Conservation (phyloP, 2,329 filamentous ascomycete species). For the Acarospora socialis region DNA sequence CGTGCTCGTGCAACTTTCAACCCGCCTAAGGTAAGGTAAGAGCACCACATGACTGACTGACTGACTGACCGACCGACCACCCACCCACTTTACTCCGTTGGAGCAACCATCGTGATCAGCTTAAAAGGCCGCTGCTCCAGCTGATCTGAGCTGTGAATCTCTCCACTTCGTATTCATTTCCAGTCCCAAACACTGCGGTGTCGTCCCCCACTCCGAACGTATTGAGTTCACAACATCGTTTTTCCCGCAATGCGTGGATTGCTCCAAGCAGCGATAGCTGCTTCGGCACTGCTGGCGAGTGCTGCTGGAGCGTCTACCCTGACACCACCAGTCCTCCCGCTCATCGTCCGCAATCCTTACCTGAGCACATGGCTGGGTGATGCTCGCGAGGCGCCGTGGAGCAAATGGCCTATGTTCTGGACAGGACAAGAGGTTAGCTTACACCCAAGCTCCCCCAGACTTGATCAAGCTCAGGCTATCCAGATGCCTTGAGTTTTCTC, state of each 20-base stretch:
- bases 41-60: no score
- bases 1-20: no score
- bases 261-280: conserved; percentile 13
- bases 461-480: conserved; percentile 19
- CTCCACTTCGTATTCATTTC: no score
- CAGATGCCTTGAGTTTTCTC: conserved; percentile 4
- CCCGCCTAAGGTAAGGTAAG: no score
- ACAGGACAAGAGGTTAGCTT: conserved; percentile 54
- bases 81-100: no score
- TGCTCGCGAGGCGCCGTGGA: conserved; percentile 63
- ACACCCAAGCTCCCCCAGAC: conserved; percentile 22
- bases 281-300: conserved; percentile 16
- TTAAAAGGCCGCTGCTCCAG: no score
- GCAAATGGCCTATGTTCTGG: conserved; percentile 77
- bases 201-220: no score
- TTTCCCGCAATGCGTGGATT: conserved; percentile 12
- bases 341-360: conserved; percentile 47
- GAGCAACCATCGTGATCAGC: no score
- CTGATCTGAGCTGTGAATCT: no score
- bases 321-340: conserved; percentile 42
- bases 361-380: conserved; percentile 47
- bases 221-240: no score
- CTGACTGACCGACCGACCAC: no score
- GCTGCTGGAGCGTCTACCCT: conserved; percentile 34
- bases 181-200: no score